Evolutionary conservation across 768 basidiomycete genomes (phyloP).

Genomic region (Russula abietina): DNA sequence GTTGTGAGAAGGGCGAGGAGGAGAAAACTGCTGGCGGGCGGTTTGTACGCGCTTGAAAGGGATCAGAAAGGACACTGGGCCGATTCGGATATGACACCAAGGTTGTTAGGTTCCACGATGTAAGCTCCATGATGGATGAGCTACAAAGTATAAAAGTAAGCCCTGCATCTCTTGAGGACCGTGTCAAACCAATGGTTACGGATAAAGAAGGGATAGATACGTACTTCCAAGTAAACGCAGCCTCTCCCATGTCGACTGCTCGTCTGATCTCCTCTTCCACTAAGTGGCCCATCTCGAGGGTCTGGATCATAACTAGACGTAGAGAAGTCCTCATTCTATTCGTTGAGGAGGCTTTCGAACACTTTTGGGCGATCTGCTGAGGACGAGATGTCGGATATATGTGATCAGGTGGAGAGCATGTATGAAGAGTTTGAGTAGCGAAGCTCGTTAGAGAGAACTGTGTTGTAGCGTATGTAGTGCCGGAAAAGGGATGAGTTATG

Average conservation of each 20-base stretch:
- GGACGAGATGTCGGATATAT: background rate
- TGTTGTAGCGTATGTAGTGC: conserved; percentile 12
- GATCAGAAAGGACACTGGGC: conserved; percentile 3
- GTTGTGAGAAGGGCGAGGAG: conserved; percentile 3
- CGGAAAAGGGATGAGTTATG: conserved; percentile 15
- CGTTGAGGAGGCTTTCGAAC: conserved; percentile 16
- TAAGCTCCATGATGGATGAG: no score
- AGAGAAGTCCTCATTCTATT: conserved; percentile 11
- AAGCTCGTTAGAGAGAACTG: conserved; percentile 20
- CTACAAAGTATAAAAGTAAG: conserved; percentile 18
- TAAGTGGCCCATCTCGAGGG: conserved; percentile 13
- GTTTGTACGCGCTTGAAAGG: conserved; percentile 21
- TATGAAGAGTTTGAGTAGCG: conserved; percentile 18
- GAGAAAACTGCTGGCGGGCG: conserved; percentile 15
- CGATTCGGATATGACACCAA: conserved; percentile 10
- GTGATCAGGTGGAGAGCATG: conserved; percentile 9
- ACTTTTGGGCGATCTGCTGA: conserved; percentile 6
- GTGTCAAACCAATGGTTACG: background rate
- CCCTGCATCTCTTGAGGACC: background rate
- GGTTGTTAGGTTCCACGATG: conserved; percentile 14
- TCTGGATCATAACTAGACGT: conserved; percentile 1
- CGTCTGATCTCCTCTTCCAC: conserved; percentile 18
- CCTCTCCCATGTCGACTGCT: conserved; percentile 19
- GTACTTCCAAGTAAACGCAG: conserved; percentile 19
- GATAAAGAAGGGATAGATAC: background rate